Evolutionary conservation across 164 flowering plant genomes (phyloP), one percentile per base, ranked within the genome.

Genomic region (Chloranthus sessilifolius): DNA sequence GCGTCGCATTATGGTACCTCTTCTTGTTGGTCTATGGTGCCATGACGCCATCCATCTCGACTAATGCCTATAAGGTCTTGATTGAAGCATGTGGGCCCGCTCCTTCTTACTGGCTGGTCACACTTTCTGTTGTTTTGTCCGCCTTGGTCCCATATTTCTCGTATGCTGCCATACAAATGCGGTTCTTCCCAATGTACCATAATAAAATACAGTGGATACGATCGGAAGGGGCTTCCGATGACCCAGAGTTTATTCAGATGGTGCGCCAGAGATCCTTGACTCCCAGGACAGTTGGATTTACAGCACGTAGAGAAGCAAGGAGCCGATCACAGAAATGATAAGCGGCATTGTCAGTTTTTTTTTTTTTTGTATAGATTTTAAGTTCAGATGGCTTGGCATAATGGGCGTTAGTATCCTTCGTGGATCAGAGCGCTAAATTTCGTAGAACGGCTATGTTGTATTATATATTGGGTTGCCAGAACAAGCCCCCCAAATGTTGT

Each of bases 51-150:
- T 51, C 63, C 0, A 2, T 76, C 16, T 85, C 95, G 1, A 83
- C 86, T 3, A 75, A 88, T 4, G 95, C 96, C 0, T 83, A 75
- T 62, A 55, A 36, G 65, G 88, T 83, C 41, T 52, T 88, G 6
- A 59, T 70, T n/a, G 95, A 88, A 67, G 77, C 87, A 9, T 81
- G 85, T 34, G 78, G 76, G 28, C 82, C 83, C 3, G 72, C 79
- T 36, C 56, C 69, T 12, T 57, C 70, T 29, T 79, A 53, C 50
- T 83, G 95, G 95, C 33, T 83, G 25, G 59, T 53, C 31, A 78
- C 75, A 26, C 56, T 79, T 16, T 55, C 79, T 1, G 75, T 78
- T 5, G 88, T 81, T 3, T 34, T 83, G 4, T 68, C 82, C 3
- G 42, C 82, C 15, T 69, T 85, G 20, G 50, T 85, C 3, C 95